These are phyloP conservation scores for Fusarium dimerum DNA, from an alignment of 2,329 filamentous ascomycete species.

Conservation along the genomic window DNA sequence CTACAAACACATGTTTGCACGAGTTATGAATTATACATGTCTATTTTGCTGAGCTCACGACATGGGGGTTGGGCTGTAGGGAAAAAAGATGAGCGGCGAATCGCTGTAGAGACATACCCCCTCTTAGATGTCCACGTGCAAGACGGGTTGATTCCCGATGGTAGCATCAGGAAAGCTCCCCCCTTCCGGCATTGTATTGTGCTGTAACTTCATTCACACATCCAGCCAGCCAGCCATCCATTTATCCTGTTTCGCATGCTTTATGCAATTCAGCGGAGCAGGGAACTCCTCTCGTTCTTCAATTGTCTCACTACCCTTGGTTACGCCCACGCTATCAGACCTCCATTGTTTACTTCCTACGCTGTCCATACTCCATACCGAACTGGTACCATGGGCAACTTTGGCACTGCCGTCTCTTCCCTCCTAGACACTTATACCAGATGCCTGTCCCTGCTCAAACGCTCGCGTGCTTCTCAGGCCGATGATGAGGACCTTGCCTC, in stretches of 20 bases:
- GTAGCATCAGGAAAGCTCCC: not conserved
- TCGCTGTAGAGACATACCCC: not conserved
- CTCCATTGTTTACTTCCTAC: not conserved
- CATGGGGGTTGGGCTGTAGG: not conserved
- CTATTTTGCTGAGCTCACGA: not conserved
- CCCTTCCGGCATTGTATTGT: not conserved
- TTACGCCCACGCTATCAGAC: not conserved
- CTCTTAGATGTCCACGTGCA: not conserved
- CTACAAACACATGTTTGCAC: too few relatives aligned
- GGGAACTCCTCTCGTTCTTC: not conserved
- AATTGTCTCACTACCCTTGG: not conserved
- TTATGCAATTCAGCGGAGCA: not conserved
- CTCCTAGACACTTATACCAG: slow-evolving; percentile 51
- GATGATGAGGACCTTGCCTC: slow-evolving; percentile 26
- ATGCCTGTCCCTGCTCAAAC: slow-evolving; percentile 45
- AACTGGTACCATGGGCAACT: slow-evolving; percentile 33
- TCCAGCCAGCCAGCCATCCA: not conserved
- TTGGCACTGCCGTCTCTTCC: slow-evolving; percentile 45
- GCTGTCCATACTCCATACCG: not conserved
- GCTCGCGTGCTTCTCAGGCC: slow-evolving; percentile 27
- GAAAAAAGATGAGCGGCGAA: too few relatives aligned
- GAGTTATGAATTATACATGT: too few relatives aligned
- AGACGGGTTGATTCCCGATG: not conserved
- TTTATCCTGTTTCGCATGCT: not conserved
- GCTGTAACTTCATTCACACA: too few relatives aligned